Evolutionary conservation across 148 eudicot genomes (phyloP).

Genomic region (Talinum fruticosum): DNA sequence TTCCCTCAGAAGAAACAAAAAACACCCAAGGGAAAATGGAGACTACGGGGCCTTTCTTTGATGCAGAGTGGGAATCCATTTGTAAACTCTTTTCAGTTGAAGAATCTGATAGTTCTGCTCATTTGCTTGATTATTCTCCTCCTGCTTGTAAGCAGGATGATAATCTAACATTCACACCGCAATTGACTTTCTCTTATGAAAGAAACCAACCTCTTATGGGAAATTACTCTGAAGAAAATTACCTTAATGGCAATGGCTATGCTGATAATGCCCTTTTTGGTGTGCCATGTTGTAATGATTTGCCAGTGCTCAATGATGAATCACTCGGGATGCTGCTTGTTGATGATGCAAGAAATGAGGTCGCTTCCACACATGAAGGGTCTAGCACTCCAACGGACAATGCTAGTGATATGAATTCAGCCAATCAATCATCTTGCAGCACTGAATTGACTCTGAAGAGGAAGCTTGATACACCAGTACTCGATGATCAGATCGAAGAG

Average conservation of each 20-base stretch:
- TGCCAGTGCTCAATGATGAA: background rate
- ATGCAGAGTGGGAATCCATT: slow-evolving; percentile 54
- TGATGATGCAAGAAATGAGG: slow-evolving; percentile 21
- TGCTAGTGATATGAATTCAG: slow-evolving; percentile 11
- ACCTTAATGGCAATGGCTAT: slow-evolving; percentile 21
- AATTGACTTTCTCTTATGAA: slow-evolving; percentile 16
- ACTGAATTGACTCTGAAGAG: slow-evolving; percentile 37
- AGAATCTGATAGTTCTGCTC: slow-evolving; percentile 33
- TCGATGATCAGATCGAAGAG: slow-evolving; percentile 8
- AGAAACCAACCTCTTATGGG: slow-evolving; percentile 3
- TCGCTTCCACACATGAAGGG: slow-evolving; percentile 12
- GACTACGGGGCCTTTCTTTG: slow-evolving; percentile 34
- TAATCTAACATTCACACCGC: slow-evolving; percentile 8
- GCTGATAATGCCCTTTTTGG: slow-evolving; percentile 10
- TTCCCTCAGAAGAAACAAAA: background rate
- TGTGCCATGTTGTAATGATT: background rate
- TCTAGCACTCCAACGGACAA: slow-evolving; percentile 6
- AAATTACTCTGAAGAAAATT: slow-evolving; percentile 26
- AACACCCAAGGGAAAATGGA: slow-evolving; percentile 23
- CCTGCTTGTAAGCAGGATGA: slow-evolving; percentile 14
- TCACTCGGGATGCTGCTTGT: slow-evolving; percentile 24
- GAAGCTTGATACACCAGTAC: slow-evolving; percentile 24
- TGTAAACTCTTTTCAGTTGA: slow-evolving; percentile 40
- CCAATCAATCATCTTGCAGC: slow-evolving; percentile 15
- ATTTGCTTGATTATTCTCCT: slow-evolving; percentile 24